Evolutionary conservation across 2,329 filamentous ascomycete species (phyloP).

Genomic region (Chalara sp.): DNA sequence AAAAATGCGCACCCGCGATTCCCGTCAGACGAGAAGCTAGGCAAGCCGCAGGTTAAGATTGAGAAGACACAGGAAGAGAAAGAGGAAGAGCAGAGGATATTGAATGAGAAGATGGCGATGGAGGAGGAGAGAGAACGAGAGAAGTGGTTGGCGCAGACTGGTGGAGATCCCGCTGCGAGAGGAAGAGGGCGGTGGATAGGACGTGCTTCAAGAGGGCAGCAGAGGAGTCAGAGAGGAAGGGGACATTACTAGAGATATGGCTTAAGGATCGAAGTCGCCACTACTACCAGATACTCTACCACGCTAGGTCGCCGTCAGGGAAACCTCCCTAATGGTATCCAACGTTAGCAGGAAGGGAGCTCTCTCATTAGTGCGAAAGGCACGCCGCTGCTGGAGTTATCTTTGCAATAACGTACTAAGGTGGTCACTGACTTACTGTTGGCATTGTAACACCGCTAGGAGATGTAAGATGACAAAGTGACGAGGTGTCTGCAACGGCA

Average conservation of each 20-base stretch:
- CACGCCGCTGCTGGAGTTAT: no score
- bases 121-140: constrained; percentile 38
- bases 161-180: constrained; percentile 24
- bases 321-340: no score
- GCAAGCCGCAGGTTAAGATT: constrained; percentile 67
- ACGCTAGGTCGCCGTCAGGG: no score
- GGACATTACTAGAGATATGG: constrained; percentile 5
- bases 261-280: no score
- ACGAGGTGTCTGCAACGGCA: no score
- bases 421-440: no score
- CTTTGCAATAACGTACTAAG: no score
- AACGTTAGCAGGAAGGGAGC: no score
- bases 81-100: constrained; percentile 52
- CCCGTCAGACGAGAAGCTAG: constrained; percentile 51
- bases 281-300: no score
- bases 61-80: constrained; percentile 47
- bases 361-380: no score
- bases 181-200: constrained; percentile 22
- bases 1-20: constrained; percentile 77
- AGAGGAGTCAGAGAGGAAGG: constrained; percentile 18
- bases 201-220: constrained; percentile 25
- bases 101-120: constrained; percentile 45
- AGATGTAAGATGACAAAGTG: no score
- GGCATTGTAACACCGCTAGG: no score
- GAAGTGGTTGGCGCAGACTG: constrained; percentile 28